Evolutionary conservation across 495 filamentous ascomycete species (phyloP), one percentile per base, ranked within the genome.

Genomic region (Penicillium flavigenum): DNA sequence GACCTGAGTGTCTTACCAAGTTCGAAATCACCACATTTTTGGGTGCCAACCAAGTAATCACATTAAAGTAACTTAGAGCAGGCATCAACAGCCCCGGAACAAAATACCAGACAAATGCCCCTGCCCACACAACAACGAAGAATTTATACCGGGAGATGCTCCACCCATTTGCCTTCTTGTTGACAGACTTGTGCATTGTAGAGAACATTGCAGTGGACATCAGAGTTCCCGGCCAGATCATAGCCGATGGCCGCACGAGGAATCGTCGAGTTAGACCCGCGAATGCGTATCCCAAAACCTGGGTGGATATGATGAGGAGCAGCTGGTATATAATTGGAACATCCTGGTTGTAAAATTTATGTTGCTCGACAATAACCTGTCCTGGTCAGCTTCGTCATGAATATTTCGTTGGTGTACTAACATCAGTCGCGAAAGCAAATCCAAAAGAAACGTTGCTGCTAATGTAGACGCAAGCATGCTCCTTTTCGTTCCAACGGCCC

Each of bases 391-490:
- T 39, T n/a, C 17, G 32, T 36, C 24, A 27, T 4, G 9, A 34
- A 12, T 47, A 11, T 5, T 19, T 12, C 12, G 12, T 4, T 5
- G 19, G 46, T 29, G 10, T 19, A 58, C 67, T 49, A 19, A 93
- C 82, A 76, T 84, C 63, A 14, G 68, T 71, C 8, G 68, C 68
- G 71, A 92, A 93, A 24, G 89, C 89, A 73, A 93, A 93, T 0
- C 89, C 90, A 64, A 93, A 93, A n/a, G 89, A 90, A 27, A 93
- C 88, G 70, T 93, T 93, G 72, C 90, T 92, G 76, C 86, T 89
- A 62, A 92, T 89, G 63, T 92, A 93, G 53, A 93, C 88, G 69
- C 89, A 93, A 50, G 83, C 86, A 72, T 93, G 89, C 68, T 93
- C 89, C 67, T 93, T 92, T 62, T 89, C 85, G 65, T 93, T 93